Evolutionary conservation across 495 filamentous ascomycete genomes (phyloP).

Genomic region (Viridothelium virens): DNA sequence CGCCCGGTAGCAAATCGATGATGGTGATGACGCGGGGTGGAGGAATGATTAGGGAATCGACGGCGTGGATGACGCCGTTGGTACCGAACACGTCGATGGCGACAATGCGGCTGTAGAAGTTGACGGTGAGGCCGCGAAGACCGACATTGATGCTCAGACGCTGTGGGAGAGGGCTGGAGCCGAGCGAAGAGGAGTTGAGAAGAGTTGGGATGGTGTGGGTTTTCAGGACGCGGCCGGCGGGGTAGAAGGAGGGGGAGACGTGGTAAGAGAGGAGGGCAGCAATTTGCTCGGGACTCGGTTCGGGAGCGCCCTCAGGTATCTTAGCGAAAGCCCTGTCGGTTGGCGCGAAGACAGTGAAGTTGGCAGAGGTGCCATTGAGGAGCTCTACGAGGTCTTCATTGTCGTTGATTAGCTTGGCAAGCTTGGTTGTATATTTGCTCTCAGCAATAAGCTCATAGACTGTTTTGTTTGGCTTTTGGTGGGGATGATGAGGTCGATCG

Average conservation of each 20-base stretch:
- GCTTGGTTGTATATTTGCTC: constrained; percentile 66
- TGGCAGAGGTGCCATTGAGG: constrained; percentile 60
- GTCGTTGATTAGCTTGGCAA: constrained; percentile 63
- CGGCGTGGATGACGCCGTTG: constrained; percentile 75
- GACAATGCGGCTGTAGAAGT: constrained; percentile 62
- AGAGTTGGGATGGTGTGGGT: constrained; percentile 65
- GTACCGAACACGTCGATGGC: constrained; percentile 54
- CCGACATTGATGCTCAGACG: constrained; percentile 54
- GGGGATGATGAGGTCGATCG: constrained; percentile 26
- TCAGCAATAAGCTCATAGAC: constrained; percentile 68
- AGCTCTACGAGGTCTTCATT: constrained; percentile 59
- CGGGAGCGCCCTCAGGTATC: constrained; percentile 48
- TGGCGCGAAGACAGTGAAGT: constrained; percentile 75
- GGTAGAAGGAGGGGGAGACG: constrained; percentile 54
- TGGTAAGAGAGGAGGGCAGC: constrained; percentile 64
- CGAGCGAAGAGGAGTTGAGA: constrained; percentile 48
- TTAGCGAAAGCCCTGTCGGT: constrained; percentile 65
- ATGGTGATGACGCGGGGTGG: constrained; percentile 54
- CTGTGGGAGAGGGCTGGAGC: constrained; percentile 50
- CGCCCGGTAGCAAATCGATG: constrained; percentile 57
- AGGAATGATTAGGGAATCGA: constrained; percentile 64
- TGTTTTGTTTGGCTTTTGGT: constrained; percentile 50
- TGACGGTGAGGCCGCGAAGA: constrained; percentile 55
- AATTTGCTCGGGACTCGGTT: constrained; percentile 56
- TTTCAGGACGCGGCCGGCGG: constrained; percentile 48